Evolutionary conservation across 2,329 filamentous ascomycete species (phyloP), one percentile per base, ranked within the genome.

Genomic region (Monosporascus sp.): DNA sequence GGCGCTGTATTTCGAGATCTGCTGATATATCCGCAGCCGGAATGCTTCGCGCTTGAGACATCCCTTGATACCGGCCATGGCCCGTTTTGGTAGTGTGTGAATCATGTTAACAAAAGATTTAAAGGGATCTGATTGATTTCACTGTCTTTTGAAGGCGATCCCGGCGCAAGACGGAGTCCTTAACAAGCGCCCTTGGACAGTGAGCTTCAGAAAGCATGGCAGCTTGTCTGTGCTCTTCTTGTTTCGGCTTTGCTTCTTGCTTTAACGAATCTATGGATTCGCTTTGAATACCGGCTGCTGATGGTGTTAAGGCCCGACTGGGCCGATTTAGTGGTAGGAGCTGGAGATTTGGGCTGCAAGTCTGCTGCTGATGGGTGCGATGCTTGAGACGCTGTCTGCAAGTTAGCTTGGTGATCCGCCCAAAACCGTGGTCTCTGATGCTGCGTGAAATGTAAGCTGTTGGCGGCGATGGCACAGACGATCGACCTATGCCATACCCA

Each of bases 1-100:
- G 9, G n/a, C 64, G 69, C 41, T 68, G 63, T 44, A 68, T 61
- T 48, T 69, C 65, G 38, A 49, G 55, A 24, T 48, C 67, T 56
- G 56, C 55, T 8, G 50, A 18, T 18, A 48, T 49, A 9, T 46
- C 38, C 9, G 53, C 40, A 22, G 48, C 48, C 2, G 53, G 37
- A 37, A 20, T 17, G 14, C 48, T 45, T 44, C 38, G 24, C 14
- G 44, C 40, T 31, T 14, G 45, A 43, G 28, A 35, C 2, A 40
- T 52, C 51, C 14, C 28, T 31, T 31, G 28, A 31, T 31, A 14
- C 9, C 8, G 28, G 4, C 11, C 28, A 31, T 31, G 28, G 1
- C 11, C 5, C 24, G 22, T 18, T 3, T 26, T 24, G 5, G 48
- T 49, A n/a, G 37, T 45, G 9, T 52, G 28, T 20, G 43, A 48